Conservation (phyloP, 164 flowering plant genomes). For the Piper longum region DNA sequence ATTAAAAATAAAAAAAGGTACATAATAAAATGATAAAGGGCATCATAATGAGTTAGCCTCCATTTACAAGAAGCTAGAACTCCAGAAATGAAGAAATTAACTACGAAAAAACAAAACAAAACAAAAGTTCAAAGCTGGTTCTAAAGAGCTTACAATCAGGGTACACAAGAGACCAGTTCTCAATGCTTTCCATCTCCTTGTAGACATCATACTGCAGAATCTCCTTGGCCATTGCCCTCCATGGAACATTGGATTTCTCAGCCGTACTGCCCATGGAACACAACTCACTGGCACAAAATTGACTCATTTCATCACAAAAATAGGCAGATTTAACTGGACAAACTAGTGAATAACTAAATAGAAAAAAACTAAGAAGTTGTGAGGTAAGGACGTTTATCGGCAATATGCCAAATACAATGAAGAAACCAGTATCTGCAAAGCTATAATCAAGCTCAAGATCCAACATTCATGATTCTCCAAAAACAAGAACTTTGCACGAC, state of each 20-base stretch:
- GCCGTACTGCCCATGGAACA: slow-evolving; percentile 41
- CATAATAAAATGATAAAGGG: no score
- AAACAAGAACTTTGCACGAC: neutral
- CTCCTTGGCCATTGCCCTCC: slow-evolving; percentile 54
- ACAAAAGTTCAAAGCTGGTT: neutral
- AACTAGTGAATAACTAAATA: neutral
- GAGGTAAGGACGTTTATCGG: neutral
- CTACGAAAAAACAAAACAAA: neutral
- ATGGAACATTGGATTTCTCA: slow-evolving; percentile 56
- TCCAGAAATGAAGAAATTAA: no score
- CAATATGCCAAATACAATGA: neutral
- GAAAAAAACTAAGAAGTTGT: neutral
- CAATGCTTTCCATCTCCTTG: slow-evolving; percentile 37
- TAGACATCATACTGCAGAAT: slow-evolving; percentile 59
- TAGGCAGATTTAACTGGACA: neutral
- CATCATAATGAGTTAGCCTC: neutral
- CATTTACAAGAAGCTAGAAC: no score
- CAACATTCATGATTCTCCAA: no score
- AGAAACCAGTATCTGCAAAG: no score
- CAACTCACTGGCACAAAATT: neutral
- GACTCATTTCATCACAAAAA: neutral
- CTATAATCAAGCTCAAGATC: no score
- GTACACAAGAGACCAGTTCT: slow-evolving; percentile 34
- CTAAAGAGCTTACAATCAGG: slow-evolving; percentile 40
- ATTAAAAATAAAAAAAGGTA: no score